Evolutionary conservation across 2,329 filamentous ascomycete species (phyloP).

Genomic region (Fusarium sp.): DNA sequence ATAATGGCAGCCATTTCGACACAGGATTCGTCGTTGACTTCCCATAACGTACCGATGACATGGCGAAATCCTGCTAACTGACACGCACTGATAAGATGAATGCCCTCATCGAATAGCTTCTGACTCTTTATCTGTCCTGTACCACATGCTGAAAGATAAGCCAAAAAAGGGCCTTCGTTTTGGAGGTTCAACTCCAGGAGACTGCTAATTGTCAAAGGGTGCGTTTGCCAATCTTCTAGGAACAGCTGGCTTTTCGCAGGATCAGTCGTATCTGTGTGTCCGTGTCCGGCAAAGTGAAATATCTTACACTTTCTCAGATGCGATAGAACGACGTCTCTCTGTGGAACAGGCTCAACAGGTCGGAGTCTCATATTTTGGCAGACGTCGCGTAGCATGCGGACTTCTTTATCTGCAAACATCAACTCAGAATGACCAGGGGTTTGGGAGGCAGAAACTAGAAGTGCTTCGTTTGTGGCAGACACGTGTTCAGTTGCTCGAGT

Average conservation of each 20-base stretch:
- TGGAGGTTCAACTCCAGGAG: neutral
- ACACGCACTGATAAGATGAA: neutral
- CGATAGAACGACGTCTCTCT: rapidly evolving
- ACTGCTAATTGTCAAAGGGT: neutral
- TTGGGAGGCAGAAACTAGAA: neutral
- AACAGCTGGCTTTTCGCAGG: neutral
- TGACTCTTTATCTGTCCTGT: neutral
- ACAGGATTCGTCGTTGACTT: neutral
- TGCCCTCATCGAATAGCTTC: neutral
- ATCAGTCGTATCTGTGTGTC: neutral
- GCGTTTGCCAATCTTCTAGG: neutral
- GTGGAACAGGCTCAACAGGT: rapidly evolving
- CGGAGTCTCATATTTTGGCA: rapidly evolving
- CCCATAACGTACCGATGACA: neutral
- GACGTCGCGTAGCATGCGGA: neutral
- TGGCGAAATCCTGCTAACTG: neutral
- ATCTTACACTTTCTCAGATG: neutral
- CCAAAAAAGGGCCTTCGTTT: neutral
- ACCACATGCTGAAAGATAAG: neutral
- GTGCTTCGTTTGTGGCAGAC: neutral
- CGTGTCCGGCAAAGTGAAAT: neutral
- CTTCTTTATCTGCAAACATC: neutral
- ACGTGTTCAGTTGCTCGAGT: neutral
- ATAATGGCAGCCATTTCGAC: neutral
- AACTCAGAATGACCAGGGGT: neutral